Evolutionary conservation across 2,329 filamentous ascomycete genomes (phyloP), one percentile per base, ranked within the genome.

Genomic region (Alternaria sp.): DNA sequence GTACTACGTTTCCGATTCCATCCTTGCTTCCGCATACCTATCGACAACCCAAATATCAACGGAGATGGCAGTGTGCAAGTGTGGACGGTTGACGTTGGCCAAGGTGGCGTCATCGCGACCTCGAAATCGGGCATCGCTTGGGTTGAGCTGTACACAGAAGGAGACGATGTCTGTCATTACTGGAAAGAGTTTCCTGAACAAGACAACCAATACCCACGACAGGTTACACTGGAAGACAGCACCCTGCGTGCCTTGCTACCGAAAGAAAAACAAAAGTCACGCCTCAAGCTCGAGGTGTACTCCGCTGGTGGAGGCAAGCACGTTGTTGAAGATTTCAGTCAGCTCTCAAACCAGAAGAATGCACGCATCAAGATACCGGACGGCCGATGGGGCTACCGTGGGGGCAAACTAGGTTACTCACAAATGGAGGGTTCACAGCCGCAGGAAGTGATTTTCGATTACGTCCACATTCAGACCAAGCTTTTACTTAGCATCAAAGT

Each of bases 1-100:
- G 89, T 89, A 55, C 84, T 99, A 54, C 91, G 93, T 40, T 97
- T 97, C 82, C 90, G 93, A 66, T 91, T 90, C 68, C 95, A 99
- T 74, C 93, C 94, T 4, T 93, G 92, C 76, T 98, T 99, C 83
- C 86, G 89, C 56, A 85, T 97, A 54, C 92, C 94, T 0, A 90
- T 88, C 57, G 95, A 98, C 70, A 81, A 86, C 16, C 59, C 59
- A 34, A 76, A 86, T 40, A 56, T 67, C 12, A 85, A 83, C 64
- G 80, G 84, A 1, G 94, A 97, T 68, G 86, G 87, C 36, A 93
- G 92, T 66, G 86, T 97, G 2, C 92, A 97, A 72, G 92, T 92
- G 1, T 98, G 92, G 89, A 89, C 91, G 0, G 88, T 94, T 1
- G 94, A 97, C 59, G 89, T 89, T 62, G 89, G 90, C 11, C 90